Percentiles rank a stretch among this genome's conserved stretches.
These are phyloP conservation scores for Colletotrichum orchidophilum DNA, from an alignment of 2,329 filamentous ascomycete genomes.

Conservation along the genomic window DNA sequence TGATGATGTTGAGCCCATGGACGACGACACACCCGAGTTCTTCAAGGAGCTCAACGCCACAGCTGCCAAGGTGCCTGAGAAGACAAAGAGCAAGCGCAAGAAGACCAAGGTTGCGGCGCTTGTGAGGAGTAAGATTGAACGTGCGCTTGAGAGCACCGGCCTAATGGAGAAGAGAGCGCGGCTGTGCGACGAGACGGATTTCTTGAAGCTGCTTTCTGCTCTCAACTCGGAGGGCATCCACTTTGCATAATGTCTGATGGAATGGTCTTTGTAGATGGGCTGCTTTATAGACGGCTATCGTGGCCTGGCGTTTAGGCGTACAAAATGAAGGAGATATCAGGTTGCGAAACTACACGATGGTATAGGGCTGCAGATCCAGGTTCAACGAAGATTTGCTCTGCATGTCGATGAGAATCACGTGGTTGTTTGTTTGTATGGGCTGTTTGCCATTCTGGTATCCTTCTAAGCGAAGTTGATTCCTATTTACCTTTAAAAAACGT, in stretches of 20 bases:
- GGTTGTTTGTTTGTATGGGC: neutral
- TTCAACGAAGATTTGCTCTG: neutral
- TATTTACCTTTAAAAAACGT: neutral
- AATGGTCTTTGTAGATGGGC: neutral
- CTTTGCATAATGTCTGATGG: conserved; percentile 67
- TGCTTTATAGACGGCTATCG: conserved; percentile 1
- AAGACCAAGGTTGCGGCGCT: conserved; percentile 83
- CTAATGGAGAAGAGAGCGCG: conserved; percentile 83
- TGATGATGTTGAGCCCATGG: conserved; percentile 64
- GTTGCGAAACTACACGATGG: conserved; percentile 7
- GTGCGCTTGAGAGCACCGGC: conserved; percentile 83
- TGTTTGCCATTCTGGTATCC: neutral
- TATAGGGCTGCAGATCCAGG: neutral
- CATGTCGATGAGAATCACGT: neutral
- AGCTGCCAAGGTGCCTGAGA: conserved; percentile 50
- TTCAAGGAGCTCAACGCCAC: conserved; percentile 73
- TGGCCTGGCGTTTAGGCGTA: conserved; percentile 32
- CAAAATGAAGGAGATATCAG: conserved; percentile 21
- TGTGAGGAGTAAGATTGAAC: conserved; percentile 86
- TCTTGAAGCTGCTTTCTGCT: conserved; percentile 79
- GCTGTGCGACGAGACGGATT: conserved; percentile 93
- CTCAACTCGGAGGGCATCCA: conserved; percentile 96
- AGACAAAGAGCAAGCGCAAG: conserved; percentile 75
- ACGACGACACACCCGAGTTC: conserved; percentile 82
- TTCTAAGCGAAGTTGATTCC: neutral